Base-by-base conservation (phyloP, 495 filamentous ascomycete species). In the Podospora didyma region DNA sequence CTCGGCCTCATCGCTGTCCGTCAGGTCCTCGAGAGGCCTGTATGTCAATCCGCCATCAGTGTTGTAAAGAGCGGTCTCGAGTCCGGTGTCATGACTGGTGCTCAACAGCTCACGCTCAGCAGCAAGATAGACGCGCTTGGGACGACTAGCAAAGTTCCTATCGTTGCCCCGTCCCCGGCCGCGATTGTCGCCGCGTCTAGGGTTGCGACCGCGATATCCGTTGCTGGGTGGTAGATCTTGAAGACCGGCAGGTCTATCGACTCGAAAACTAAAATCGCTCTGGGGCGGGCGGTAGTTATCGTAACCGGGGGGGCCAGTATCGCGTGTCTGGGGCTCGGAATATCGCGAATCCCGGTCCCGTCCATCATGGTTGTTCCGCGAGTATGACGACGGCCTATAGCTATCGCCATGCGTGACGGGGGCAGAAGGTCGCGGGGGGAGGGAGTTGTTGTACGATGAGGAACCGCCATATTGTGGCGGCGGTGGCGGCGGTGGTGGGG, bases 1-100 rank as follows among this genome's bases (percentile, higher is more conserved):
- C 11, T 83, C 84, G 3, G 80, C 79, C 65, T 89, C 86, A 49
- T 90, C 89, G 60, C 84, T 88, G 59, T 89, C 85, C 23, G 87
- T 88, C 17, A 90, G 69, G 7, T 88, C 80, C 7, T 84, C 79
- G 1, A 86, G 54, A 14, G 78, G 58, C 44, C 72, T 66, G 58
- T 75, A 80, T 28, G 69, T 80, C 10, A 69, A 68, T 26, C 69
- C 72, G 1, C 63, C 62, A 3, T 67, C 57, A 7, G 65, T 61
- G 49, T 76, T 66, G 34, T 62, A 74, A 23, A 76, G 61, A 50
- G 65, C 69, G n/a, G 67, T 54, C 56, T 73, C 72, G 10, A 63
- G 19, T 2, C 66, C 56, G 24, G 63, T 60, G 35, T 69, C 61
- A 35, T 74, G 70, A 39, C 64, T 56, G 42, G 64, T 62, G 28